Evolutionary conservation across 2,329 filamentous ascomycete genomes (phyloP), one percentile per base, ranked within the genome.

Genomic region (Fusarium armeniacum): DNA sequence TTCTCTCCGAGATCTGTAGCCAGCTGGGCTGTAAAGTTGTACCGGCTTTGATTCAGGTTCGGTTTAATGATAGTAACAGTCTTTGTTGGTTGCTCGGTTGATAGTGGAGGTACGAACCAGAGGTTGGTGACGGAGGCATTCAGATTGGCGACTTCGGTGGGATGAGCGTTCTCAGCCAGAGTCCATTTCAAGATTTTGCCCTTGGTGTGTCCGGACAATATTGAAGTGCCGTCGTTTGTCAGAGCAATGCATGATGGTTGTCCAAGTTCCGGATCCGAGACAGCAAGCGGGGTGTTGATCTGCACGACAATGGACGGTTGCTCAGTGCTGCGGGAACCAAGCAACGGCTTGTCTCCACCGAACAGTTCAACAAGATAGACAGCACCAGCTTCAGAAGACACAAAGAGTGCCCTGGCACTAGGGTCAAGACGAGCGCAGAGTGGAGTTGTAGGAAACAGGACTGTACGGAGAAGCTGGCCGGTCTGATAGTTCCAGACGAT

Each of bases 401-500:
- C 88, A 75, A 94, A 97, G 61, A 96, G 88, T 6, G 91, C 93
- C 54, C 95, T 88, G 69, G 95, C 91, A 64, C 90, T 93, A 1
- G 94, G 91, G 78, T 98, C 96, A 6, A 98, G 83, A 11, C 88
- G 83, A 35, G 95, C 78, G 73, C 91, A 94, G 32, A 91, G 83
- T 18, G 94, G 93, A 20, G 86, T 83, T n/a, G 86, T 84, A 3
- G 92, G 89, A 59, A 98, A 88, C 41, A 98, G 85, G 69, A 97
- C 89, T 6, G 94, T 98, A 44, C 94, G 89, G 60, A 98, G 82
- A 13, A 91, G 84, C 64, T 89, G 87, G 40, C 93, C 93, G 1
- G 89, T 92, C 66, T 90, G 89, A 77, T 97, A 97, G 80, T 98
- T 94, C 96, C 96, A 99, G 64, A 97, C 85, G 74, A 97, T 90